Base-by-base conservation (phyloP, 1,284 basidiomycete species). In the Cystobasidiaceae sp. region DNA sequence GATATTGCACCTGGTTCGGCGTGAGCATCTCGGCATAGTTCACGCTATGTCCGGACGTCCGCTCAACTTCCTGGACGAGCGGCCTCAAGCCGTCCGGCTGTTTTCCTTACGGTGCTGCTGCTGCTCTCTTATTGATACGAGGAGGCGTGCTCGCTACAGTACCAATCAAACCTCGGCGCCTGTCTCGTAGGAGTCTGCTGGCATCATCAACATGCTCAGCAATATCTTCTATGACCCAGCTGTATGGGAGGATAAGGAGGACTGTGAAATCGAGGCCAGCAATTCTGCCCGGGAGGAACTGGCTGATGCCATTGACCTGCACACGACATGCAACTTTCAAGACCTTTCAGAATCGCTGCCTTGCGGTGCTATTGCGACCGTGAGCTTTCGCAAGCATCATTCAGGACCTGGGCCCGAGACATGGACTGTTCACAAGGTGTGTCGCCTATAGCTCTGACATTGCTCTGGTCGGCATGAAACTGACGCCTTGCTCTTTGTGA, bases 391-490 rank as follows among this genome's bases (percentile, higher is more conserved):
- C 15, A 62, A 62, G 50, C 39, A 43, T 48, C 21, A 27, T 39
- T n/a, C 30, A 52, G 23, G 50, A 44, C 17, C 21, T 39, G 8
- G 49, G 45, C 19, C 17, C 27, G 39, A 34, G 30, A 44, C 50
- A 8, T 62, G 60, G 60, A 43, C n/a, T n/a, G 37, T 62, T 13
- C 49, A 49, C 37, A 62, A 62, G 30, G 60, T 62, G 50, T 11
- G 60, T 52, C 25, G 17, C 28, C 30, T 19, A 17, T 3, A 1
- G 19, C 39, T 27, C n/a, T 15, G 21, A 15, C 27, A 46, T 46
- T 21, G 3, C 19, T 23, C 25, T 41, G 34, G 11, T 27, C 44
- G 33, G 30, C 28, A 27, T 3, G n/a, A 39, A 28, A 1, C 37
- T 27, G 11, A 23, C 19, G 23, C 21, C 13, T 39, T 13, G 30